A percentile compares a stretch with the other conserved stretches of the same genome.
Evolutionary conservation across 345 rosid genomes (phyloP).

Genomic region (Euphorbia pulcherrima): DNA sequence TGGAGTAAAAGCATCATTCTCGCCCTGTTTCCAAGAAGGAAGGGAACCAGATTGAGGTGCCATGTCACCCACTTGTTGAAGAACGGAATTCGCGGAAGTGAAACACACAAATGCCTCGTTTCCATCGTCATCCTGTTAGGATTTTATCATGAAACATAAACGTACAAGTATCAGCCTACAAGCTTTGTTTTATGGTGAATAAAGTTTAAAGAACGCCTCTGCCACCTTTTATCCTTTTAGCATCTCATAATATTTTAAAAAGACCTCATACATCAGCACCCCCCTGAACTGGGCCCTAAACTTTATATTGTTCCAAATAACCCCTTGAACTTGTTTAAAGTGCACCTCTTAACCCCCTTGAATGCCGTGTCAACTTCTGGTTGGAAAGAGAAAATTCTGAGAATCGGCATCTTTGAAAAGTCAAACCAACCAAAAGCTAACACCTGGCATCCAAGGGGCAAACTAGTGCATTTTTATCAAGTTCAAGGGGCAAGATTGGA

Average conservation of each 20-base stretch:
- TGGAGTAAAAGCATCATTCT: slow-evolving; percentile 34
- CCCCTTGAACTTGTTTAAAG: too few species aligned
- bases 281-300: too few species aligned
- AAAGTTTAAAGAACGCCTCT: background rate
- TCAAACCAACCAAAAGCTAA: too few species aligned
- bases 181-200: background rate
- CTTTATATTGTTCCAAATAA: too few species aligned
- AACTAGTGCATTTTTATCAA: too few species aligned
- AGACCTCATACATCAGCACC: too few species aligned
- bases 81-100: slow-evolving; percentile 48
- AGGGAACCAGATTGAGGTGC: slow-evolving; percentile 32
- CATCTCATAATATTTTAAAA: background rate
- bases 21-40: slow-evolving; percentile 60
- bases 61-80: slow-evolving; percentile 40
- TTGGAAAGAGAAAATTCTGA: too few species aligned
- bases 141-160: slow-evolving; percentile 10
- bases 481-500: too few species aligned
- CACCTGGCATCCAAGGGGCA: too few species aligned
- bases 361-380: too few species aligned
- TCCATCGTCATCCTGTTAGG: slow-evolving; percentile 52
- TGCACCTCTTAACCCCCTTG: too few species aligned
- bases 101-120: slow-evolving; percentile 44
- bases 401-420: too few species aligned
- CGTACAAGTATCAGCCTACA: background rate
- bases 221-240: background rate